Base-by-base conservation (phyloP, 106 monocot species). In the Platanthera zijinensis region DNA sequence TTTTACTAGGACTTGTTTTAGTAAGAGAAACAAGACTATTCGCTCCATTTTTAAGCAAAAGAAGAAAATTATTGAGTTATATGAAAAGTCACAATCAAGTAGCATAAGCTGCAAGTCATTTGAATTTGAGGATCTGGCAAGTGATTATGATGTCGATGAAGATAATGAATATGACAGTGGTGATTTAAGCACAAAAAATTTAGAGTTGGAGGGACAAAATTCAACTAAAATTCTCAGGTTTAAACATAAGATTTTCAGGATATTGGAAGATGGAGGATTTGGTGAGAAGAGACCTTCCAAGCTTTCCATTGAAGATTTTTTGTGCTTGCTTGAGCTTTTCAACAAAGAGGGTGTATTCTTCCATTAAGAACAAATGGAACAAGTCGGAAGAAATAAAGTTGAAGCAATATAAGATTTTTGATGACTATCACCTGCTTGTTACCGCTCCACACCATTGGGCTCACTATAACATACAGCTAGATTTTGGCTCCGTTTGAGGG, bases 41-140 rank as follows among this genome's bases (percentile, higher is more conserved):
- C 91, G 91, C 39, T 89, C 91, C 63, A 94, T 92, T 67, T 99
- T 99, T 66, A 93, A 88, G 86, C 89, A 97, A 75, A 93, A 99
- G 82, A 89, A 78, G 85, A 90, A 79, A 64, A 61, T 88, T 17
- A 19, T 75, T 2, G 86, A 91, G 67, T 73, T 93, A 48, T 78
- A 84, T 51, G 39, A 49, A 15, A 84, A 80, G 19, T 78, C 80
- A 14, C 62, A 46, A 18, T 21, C 10, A 28, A 69, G 50, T 52
- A 17, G 50, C 18, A 53, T 10, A 47, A n/a, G 48, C 7, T 18
- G 19, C 28, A 69, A 59, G 50, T 7, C 46, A 14, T 11, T 59
- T 3, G 51, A 64, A 57, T 21, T 19, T 61, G 72, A 62, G 17
- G 61, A 80, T 67, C 67, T 21, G 22, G 53, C 9, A 28, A 51